Evolutionary conservation across 345 rosid genomes (phyloP).

Genomic region (Erodium maritimum): DNA sequence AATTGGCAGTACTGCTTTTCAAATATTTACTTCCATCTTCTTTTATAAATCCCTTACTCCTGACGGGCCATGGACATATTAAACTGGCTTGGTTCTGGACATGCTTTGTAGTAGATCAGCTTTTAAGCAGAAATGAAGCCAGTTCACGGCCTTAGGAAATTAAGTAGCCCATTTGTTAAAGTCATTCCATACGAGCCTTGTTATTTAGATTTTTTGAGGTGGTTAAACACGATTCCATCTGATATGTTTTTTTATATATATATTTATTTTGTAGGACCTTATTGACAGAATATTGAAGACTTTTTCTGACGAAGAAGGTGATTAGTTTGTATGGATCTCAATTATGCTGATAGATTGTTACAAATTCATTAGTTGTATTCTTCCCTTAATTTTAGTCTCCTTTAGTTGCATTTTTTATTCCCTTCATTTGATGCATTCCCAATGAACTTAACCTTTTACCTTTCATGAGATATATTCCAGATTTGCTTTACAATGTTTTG

Average conservation of each 20-base stretch:
- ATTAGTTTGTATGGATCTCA: background rate
- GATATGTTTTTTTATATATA: constrained; percentile 5
- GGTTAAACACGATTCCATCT: background rate
- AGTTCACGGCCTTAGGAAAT: background rate
- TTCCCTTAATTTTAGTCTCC: background rate
- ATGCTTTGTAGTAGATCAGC: background rate
- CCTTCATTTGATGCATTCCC: too few relatives aligned
- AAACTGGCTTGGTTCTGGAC: background rate
- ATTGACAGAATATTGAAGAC: constrained; percentile 58
- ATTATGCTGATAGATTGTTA: background rate
- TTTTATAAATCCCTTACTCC: background rate
- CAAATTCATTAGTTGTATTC: background rate
- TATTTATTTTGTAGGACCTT: constrained; percentile 58
- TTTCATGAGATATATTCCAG: background rate
- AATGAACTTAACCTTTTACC: too few relatives aligned
- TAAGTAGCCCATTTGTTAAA: background rate
- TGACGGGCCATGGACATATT: background rate
- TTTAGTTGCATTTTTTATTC: too few relatives aligned
- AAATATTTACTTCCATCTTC: background rate
- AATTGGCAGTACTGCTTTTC: background rate
- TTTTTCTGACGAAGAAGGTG: constrained; percentile 77
- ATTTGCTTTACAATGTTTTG: background rate
- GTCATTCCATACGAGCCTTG: background rate
- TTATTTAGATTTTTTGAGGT: background rate
- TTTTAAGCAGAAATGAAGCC: background rate